A percentile compares a stretch with the other conserved stretches of the same genome.
These are phyloP conservation scores for Fraxinus velutina DNA, from an alignment of 305 asterid species.

Conservation along the genomic window DNA sequence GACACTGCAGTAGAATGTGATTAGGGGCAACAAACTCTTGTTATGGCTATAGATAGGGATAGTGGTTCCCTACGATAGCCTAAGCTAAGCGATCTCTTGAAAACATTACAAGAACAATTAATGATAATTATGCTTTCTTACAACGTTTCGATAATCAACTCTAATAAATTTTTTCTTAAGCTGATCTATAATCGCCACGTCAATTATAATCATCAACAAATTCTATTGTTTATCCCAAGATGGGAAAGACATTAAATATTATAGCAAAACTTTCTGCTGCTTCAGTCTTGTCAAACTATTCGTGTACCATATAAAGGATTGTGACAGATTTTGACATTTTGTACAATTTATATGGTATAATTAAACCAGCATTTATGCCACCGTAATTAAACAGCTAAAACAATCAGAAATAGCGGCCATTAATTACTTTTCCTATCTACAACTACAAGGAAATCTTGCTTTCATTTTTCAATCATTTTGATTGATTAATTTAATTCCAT, in stretches of 20 bases:
- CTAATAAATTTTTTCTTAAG: too few relatives aligned
- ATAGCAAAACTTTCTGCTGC: too few relatives aligned
- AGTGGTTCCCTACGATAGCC: too few relatives aligned
- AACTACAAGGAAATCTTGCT: not conserved
- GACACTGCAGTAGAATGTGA: too few relatives aligned
- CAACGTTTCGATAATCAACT: too few relatives aligned
- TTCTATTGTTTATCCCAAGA: not conserved
- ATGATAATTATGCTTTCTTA: too few relatives aligned
- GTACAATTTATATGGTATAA: not conserved
- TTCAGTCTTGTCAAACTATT: not conserved
- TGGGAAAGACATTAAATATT: not conserved
- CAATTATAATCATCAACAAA: too few relatives aligned
- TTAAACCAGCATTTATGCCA: not conserved
- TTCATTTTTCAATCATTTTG: not conserved
- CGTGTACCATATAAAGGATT: not conserved
- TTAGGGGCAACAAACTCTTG: too few relatives aligned
- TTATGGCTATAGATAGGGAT: too few relatives aligned
- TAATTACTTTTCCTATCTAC: not conserved
- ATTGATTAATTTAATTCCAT: not conserved
- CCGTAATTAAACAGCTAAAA: not conserved
- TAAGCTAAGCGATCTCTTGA: too few relatives aligned
- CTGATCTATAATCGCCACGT: too few relatives aligned
- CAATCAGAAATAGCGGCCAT: not conserved
- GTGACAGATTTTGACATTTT: not conserved
- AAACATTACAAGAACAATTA: too few relatives aligned